Evolutionary conservation across 2,329 filamentous ascomycete genomes (phyloP), one percentile per base, ranked within the genome.

Genomic region (Colletotrichum orchidophilum): DNA sequence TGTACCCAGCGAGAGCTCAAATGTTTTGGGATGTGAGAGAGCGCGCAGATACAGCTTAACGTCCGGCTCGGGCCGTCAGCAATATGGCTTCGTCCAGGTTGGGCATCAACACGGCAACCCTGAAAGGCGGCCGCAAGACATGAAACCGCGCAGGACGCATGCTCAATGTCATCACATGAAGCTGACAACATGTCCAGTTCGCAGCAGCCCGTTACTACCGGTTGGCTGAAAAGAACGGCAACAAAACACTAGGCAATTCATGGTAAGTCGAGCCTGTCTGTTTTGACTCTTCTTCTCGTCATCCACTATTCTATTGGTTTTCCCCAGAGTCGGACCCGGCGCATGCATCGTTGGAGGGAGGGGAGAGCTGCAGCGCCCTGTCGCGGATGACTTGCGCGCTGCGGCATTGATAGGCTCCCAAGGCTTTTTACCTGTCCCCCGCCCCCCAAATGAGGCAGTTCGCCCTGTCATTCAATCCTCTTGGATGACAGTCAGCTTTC

Each of bases 201-300:
- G 89, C 87, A 76, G 88, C 96, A 77, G 95, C 96, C 75, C 94
- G 93, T 82, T 98, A 98, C 84, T 94, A 97, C 81, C 94, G 96
- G 78, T 88, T 96, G 78, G 95, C 96, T 46, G 96, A 98, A 83
- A 87, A 94, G 78, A 93, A 92, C 79, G 96, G 96, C 61, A 93
- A 92, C 82, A 98, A 97, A 86, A 95, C 91, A 66, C 86, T 98
- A 74, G 96, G 96, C 73, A 98, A 98, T 84, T 93, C 94, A 77
- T 99, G 96, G 96, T 98, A 91, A 82, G 93, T 89, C 57, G 71
- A 73, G 66, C 74, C 69, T 33, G 66, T 70, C 62, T 74, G 62
- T 73, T 75, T 21, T 60, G n/a, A 9, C 4, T 18, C 21, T 21
- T 46, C 39, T 46, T 21, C 13, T 46, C 8, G n/a, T 46, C 4